These are phyloP conservation scores for Solanum hybrid DNA, from an alignment of 305 asterid genomes.

Conservation along the genomic window DNA sequence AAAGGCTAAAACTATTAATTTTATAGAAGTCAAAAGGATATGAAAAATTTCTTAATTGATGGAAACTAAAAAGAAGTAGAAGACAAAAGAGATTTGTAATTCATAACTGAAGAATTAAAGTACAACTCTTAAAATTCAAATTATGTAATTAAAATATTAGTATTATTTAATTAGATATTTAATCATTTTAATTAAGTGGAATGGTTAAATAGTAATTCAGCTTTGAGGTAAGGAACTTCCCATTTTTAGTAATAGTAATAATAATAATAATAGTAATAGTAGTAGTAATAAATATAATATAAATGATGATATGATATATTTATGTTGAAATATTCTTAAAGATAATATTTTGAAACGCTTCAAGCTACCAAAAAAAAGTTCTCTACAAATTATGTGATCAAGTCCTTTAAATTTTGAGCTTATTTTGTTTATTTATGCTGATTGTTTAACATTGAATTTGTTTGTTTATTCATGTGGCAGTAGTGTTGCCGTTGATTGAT, in stretches of 20 bases:
- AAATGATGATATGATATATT: neutral
- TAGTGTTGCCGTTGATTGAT: neutral
- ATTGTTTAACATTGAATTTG: neutral
- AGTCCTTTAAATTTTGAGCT: neutral
- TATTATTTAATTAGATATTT: no score
- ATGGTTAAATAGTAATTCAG: rapidly evolving
- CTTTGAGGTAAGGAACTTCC: rapidly evolving
- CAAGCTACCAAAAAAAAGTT: neutral
- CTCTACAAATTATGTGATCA: neutral
- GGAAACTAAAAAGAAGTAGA: neutral
- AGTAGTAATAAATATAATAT: no score
- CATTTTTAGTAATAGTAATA: neutral
- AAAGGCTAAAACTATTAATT: neutral
- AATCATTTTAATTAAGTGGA: neutral
- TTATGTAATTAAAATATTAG: neutral
- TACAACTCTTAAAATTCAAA: neutral
- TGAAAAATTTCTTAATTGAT: neutral
- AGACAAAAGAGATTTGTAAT: neutral
- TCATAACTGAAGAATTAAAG: neutral
- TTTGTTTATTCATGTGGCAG: neutral
- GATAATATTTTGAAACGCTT: neutral
- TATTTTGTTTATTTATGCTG: neutral
- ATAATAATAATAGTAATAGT: no score
- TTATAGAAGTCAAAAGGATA: neutral
- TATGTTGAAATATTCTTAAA: neutral